Evolutionary conservation across 768 basidiomycete species (phyloP), one percentile per base, ranked within the genome.

Genomic region (Termitomyces heimii): DNA sequence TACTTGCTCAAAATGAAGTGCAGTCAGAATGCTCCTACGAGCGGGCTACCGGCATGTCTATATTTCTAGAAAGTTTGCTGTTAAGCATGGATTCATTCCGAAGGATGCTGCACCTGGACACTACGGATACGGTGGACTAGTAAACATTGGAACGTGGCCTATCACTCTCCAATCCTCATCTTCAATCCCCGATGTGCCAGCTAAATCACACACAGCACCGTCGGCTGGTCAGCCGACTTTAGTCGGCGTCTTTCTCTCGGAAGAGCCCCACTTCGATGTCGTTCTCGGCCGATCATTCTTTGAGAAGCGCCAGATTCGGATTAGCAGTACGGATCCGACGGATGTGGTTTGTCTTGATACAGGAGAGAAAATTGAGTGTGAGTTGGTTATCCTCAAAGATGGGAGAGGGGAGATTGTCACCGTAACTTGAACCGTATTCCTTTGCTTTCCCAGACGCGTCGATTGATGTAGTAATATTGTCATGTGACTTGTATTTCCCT

Each of bases 241-340:
- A 58, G 68, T 86, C 24, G 66, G 82, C 0, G 94, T 98, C 9
- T 94, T 91, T 70, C 81, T 98, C 31, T 89, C 91, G 4, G 97
- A 99, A 67, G 95, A 97, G 68, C 86, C 88, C 0, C 94, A 98
- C 66, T 98, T 98, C 70, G 94, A 97, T 64, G 91, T 98, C 47
- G 89, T 98, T 5, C 81, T 98, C 6, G 95, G 95, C 1, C 79
- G 95, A 26, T 85, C 85, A 24, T 94, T 97, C 66, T 83, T 88
- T 60, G 89, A 89, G 78, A 85, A 80, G 65, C 77, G 92, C 62
- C 88, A 88, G 66, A 85, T 98, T 61, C 88, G 87, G 70, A 85
- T 83, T 31, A 92, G 89, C 67, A 75, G 87, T 0, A 75, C 87
- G 40, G 96, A 99, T 68, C 86, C 86, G 39, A 98, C 97, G 10